A percentile compares a stretch with the other conserved stretches of the same genome.
Conservation (phyloP, 78 protist genomes). For the Capsaspora owczarzaki region DNA sequence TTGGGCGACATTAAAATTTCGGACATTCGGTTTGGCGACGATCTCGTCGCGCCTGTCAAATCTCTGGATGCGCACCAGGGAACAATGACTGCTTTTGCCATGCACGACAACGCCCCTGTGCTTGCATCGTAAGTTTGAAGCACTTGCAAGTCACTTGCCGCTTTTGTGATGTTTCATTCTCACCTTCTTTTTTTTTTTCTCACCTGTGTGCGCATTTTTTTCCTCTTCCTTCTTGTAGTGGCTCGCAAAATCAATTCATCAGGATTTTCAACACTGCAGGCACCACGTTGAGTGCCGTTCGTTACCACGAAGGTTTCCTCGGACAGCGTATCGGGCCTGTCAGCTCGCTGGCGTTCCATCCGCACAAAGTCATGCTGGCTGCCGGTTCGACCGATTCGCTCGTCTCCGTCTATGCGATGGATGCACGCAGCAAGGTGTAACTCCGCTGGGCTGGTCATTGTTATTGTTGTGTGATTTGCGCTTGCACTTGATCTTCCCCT, state of each 20-base stretch:
- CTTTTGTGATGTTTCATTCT: neutral
- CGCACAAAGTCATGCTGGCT: slow-evolving; percentile 57
- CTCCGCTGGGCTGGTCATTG: too few species aligned
- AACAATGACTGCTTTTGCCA: slow-evolving; percentile 27
- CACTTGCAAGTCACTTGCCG: neutral
- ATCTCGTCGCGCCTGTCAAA: neutral
- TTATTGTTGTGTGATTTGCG: too few species aligned
- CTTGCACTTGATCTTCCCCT: too few species aligned
- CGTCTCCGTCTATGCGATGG: slow-evolving; percentile 45
- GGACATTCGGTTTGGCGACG: slow-evolving; percentile 16
- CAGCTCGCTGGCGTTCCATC: slow-evolving; percentile 77
- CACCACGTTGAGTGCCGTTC: slow-evolving; percentile 39
- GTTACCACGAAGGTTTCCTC: slow-evolving; percentile 81
- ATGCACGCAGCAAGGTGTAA: too few species aligned
- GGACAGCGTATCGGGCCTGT: slow-evolving; percentile 85
- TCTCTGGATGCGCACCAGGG: neutral
- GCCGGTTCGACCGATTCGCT: slow-evolving; percentile 74
- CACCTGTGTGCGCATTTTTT: neutral
- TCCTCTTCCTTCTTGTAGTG: neutral
- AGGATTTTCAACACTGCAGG: slow-evolving; percentile 55
- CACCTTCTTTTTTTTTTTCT: neutral
- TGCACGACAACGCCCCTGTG: slow-evolving; percentile 51
- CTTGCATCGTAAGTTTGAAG: slow-evolving; percentile 24
- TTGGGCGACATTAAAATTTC: slow-evolving; percentile 16
- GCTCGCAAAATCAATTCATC: slow-evolving; percentile 33